Evolutionary conservation across 169 alveolate species (phyloP).

Genomic region (Cryptosporidium ryanae): DNA sequence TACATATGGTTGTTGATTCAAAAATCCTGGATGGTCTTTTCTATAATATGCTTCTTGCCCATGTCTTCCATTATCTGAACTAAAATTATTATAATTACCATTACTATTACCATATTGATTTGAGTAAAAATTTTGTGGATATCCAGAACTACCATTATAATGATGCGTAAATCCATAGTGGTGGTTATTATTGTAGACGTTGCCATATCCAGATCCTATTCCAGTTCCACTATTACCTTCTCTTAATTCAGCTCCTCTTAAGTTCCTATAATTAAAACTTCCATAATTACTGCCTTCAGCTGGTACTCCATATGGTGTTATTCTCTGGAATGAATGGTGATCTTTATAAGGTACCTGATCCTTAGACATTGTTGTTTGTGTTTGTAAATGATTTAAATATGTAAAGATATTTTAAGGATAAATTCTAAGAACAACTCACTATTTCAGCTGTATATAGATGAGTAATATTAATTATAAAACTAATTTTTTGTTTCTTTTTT

Average conservation of each 20-base stretch:
- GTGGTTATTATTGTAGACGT: conserved; percentile 15
- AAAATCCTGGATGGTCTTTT: background rate
- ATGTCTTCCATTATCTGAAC: conserved; percentile 34
- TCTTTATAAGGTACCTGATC: conserved; percentile 56
- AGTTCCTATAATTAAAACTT: background rate
- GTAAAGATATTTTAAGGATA: too few relatives aligned
- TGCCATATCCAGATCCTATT: conserved; percentile 42
- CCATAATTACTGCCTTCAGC: background rate
- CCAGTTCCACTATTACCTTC: conserved; percentile 10
- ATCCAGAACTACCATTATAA: too few relatives aligned
- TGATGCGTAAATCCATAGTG: background rate
- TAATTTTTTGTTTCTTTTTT: background rate
- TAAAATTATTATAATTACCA: too few relatives aligned
- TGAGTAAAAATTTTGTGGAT: too few relatives aligned
- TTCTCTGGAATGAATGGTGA: conserved; percentile 21
- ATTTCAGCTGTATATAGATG: too few relatives aligned
- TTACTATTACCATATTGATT: too few relatives aligned
- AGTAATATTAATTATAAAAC: too few relatives aligned
- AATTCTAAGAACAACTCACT: too few relatives aligned
- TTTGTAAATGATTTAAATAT: too few relatives aligned
- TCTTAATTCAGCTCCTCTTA: background rate
- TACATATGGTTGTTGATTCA: too few relatives aligned
- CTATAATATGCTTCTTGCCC: conserved; percentile 11
- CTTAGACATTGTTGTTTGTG: conserved; percentile 18
- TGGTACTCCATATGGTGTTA: conserved; percentile 5